phyloP scores from a whole-genome alignment of 208 protist species.

The Wallacemonas sp. region DNA sequence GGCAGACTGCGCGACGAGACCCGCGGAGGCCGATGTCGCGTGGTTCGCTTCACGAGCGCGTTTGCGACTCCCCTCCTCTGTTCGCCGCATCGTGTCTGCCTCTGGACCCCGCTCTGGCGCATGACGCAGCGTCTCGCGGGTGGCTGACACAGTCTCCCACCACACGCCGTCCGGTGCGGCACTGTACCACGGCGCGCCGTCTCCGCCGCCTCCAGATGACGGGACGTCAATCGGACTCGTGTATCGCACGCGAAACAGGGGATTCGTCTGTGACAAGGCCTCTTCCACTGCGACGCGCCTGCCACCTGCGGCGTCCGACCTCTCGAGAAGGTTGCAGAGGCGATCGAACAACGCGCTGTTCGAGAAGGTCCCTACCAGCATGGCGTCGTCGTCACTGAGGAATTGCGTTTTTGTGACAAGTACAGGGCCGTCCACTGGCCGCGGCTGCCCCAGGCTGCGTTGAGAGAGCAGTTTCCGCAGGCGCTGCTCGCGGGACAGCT shows the following conservation, averaged over 20 bases:
- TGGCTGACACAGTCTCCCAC: neutral
- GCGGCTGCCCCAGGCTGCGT: constrained; percentile 48
- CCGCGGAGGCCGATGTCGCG: constrained; percentile 24
- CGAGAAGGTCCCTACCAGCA: constrained; percentile 56
- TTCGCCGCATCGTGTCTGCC: too few relatives aligned
- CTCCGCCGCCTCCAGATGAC: neutral
- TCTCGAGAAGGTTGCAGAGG: constrained; percentile 16
- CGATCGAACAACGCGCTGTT: constrained; percentile 48
- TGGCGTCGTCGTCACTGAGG: constrained; percentile 37
- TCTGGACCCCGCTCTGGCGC: neutral
- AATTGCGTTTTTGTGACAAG: constrained; percentile 30
- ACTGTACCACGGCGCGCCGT: neutral
- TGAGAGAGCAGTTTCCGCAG: constrained; percentile 62
- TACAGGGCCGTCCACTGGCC: constrained; percentile 21
- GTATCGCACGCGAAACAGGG: constrained; percentile 12
- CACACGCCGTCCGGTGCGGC: neutral
- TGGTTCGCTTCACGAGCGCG: constrained; percentile 13
- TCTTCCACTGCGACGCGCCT: neutral
- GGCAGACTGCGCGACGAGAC: constrained; percentile 69
- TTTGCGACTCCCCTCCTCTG: too few relatives aligned
- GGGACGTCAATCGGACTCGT: neutral
- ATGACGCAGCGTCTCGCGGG: neutral
- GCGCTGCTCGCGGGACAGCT: constrained; percentile 56
- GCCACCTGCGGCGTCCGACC: neutral
- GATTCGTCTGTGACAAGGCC: neutral